phyloP scores from a whole-genome alignment of 169 alveolate species.

The Plasmodium reichenowi region DNA sequence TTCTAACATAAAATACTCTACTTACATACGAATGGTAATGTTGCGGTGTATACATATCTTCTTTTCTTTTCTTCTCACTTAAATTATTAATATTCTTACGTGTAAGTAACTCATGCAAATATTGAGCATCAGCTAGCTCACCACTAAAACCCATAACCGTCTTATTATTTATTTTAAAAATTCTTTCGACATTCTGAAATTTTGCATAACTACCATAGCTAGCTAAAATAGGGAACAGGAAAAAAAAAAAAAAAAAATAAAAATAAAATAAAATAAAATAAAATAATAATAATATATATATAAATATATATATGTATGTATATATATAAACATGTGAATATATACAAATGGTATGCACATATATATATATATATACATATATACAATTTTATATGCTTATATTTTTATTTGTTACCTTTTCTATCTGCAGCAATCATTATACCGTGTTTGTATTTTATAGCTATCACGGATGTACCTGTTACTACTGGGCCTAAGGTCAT shows the following conservation, averaged over 20 bases:
- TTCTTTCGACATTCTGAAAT: conserved; percentile 67
- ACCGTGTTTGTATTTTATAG: conserved; percentile 84
- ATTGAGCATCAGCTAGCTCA: conserved; percentile 73
- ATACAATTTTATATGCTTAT: neutral
- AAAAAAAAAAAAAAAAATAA: neutral
- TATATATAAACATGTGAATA: neutral
- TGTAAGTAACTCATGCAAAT: conserved; percentile 39
- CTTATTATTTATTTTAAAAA: conserved; percentile 69
- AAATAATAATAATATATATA: neutral
- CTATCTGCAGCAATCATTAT: conserved; percentile 88
- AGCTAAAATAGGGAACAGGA: conserved; percentile 1
- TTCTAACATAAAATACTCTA: conserved; percentile 74
- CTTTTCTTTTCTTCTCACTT: conserved; percentile 35
- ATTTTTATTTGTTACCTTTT: conserved; percentile 23
- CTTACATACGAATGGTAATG: conserved; percentile 57
- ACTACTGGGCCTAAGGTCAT: conserved; percentile 76
- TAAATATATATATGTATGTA: conserved; percentile 2
- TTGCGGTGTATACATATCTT: conserved; percentile 36
- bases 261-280: neutral
- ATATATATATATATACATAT: neutral
- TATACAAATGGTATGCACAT: neutral
- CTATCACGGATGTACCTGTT: conserved; percentile 87
- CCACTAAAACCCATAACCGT: conserved; percentile 78
- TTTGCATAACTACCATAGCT: conserved; percentile 77
- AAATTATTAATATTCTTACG: conserved; percentile 61